These are phyloP conservation scores for Quercus cerris DNA, from an alignment of 306 rosid genomes.

Conservation along the genomic window DNA sequence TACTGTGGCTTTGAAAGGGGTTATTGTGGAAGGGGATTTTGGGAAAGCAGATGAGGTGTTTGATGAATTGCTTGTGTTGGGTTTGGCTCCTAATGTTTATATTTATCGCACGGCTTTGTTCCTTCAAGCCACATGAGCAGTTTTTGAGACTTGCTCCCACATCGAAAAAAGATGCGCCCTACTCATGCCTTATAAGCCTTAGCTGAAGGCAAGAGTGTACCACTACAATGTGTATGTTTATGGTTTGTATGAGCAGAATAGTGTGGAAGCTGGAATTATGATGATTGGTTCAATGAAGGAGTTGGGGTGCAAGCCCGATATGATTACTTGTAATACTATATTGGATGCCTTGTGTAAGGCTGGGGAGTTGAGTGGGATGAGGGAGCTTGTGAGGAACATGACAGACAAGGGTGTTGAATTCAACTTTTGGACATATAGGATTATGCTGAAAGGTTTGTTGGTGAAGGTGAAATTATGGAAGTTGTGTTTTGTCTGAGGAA, in stretches of 20 bases:
- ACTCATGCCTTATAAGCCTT: too few species aligned
- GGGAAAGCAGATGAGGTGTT: slow-evolving; percentile 52
- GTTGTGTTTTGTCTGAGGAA: slow-evolving; percentile 54
- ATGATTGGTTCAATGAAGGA: slow-evolving; percentile 57
- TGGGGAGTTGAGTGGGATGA: slow-evolving; percentile 39
- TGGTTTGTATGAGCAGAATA: slow-evolving; percentile 68
- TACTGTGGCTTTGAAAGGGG: slow-evolving; percentile 62
- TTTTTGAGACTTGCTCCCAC: too few species aligned
- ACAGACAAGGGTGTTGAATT: slow-evolving; percentile 45
- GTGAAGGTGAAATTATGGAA: slow-evolving; percentile 48
- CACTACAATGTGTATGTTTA: slow-evolving; percentile 55
- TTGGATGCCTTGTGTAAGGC: slow-evolving; percentile 43
- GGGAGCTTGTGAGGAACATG: slow-evolving; percentile 53
- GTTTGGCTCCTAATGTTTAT: slow-evolving; percentile 66
- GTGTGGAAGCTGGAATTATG: slow-evolving; percentile 42
- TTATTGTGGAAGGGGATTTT: slow-evolving; percentile 43
- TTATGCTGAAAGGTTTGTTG: slow-evolving; percentile 55
- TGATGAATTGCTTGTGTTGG: slow-evolving; percentile 73
- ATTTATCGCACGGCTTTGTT: slow-evolving; percentile 24
- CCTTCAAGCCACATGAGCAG: too few species aligned
- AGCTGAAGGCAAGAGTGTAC: too few species aligned
- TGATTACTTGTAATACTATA: slow-evolving; percentile 62
- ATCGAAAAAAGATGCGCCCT: too few species aligned
- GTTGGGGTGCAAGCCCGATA: slow-evolving; percentile 66
- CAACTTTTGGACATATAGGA: slow-evolving; percentile 53